Evolutionary conservation across 768 basidiomycete species (phyloP), one percentile per base, ranked within the genome.

Genomic region (Lactarius evosmus): DNA sequence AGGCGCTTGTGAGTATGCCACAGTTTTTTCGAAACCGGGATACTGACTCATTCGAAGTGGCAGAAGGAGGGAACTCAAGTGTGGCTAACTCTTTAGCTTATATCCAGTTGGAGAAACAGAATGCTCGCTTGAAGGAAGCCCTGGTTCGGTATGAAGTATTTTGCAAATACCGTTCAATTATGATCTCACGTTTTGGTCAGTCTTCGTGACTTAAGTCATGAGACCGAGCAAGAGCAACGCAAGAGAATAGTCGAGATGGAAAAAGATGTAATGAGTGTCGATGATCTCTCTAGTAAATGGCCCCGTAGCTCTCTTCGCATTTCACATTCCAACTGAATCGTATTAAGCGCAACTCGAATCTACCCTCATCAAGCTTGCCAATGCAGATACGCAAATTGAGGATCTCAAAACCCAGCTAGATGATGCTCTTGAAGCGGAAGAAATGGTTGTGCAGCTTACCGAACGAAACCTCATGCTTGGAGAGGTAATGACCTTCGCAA

Each of bases 31-130:
- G 32, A 59, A 40, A 44, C 50, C 22, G 44, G 12, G 33, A 29
- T 41, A 53, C 25, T 55, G 58, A 44, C 11, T 44, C 36, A 44
- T 65, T 55, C 16, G 72, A 69, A 32, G 74, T 67, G 17, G 75
- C 74, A 32, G 76, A 71, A 38, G 72, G 67, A 12, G 58, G 56
- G 4, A 72, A 75, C 19, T 71, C 72, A 4, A 75, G 69, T 32
- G 76, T 77, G 7, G 87, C 86, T 70, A 79, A 81, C 67, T 85
- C 88, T 4, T 69, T 91, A 65, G 84, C 84, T 32, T 85, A 87
- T 74, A 81, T 89, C 19, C 96, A 98, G 72, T 85, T 99, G 1
- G 95, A 98, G 78, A 97, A 93, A 73, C 96, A 98, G 72, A 99
- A 98, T 66, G 93, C 94, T 71, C 78, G 97, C 17, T 77, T 99